Percentiles rank a stretch among this genome's conserved stretches.
Conservation (phyloP, 768 basidiomycete species). For the Galerina marginata region DNA sequence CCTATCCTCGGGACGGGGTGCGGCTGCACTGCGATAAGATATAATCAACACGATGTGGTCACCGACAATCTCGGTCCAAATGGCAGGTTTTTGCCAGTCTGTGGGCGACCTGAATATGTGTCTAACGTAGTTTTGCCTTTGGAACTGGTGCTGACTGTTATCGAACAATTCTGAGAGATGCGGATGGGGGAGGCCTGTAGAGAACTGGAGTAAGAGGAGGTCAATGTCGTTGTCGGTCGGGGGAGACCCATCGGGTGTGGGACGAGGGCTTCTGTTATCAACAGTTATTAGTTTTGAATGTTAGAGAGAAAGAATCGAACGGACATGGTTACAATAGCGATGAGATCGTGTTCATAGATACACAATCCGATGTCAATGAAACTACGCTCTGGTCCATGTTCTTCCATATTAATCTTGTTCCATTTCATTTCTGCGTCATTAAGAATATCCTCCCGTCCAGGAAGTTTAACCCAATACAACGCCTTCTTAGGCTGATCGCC, state of each 20-base stretch:
- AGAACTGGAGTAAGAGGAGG: conserved; percentile 37
- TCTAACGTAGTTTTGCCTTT: conserved; percentile 33
- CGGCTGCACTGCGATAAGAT: conserved; percentile 19
- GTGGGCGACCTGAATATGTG: conserved; percentile 28
- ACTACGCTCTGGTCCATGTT: conserved; percentile 16
- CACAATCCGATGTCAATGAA: conserved; percentile 51
- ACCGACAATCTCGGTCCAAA: conserved; percentile 54
- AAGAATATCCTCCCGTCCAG: conserved; percentile 21
- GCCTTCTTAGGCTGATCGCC: conserved; percentile 33
- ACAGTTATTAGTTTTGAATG: background rate
- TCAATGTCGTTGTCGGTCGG: conserved; percentile 18
- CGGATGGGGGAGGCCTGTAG: conserved; percentile 42
- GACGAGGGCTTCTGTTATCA: background rate
- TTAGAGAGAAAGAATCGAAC: background rate
- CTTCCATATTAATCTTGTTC: conserved; percentile 23
- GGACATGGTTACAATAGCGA: conserved; percentile 46
- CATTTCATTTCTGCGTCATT: conserved; percentile 34
- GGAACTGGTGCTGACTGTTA: background rate
- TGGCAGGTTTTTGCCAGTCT: conserved; percentile 30
- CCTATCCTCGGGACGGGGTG: conserved; percentile 22
- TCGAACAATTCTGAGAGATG: background rate
- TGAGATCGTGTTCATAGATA: conserved; percentile 49
- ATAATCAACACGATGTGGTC: conserved; percentile 47
- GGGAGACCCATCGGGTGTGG: background rate
- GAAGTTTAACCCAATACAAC: conserved; percentile 41